Conservation (phyloP, 192 early-diverging fungal species). For the Entomortierella chlamydospora region DNA sequence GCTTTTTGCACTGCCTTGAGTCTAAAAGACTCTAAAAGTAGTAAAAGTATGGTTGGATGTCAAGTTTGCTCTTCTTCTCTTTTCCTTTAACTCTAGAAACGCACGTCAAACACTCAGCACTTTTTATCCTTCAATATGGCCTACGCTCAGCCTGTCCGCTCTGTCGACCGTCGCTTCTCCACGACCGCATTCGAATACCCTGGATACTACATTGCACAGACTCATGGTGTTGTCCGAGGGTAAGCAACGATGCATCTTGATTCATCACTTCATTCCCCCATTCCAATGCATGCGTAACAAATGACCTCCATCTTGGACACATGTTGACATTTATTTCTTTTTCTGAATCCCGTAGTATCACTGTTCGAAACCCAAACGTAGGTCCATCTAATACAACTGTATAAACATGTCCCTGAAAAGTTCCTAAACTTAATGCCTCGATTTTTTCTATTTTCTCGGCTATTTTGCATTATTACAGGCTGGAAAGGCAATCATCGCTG, state of each 20-base stretch:
- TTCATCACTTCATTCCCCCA: neutral
- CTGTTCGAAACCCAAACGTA: constrained; percentile 51
- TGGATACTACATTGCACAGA: constrained; percentile 46
- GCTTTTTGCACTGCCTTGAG: too few species aligned
- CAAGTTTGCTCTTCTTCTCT: too few species aligned
- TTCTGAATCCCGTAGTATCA: constrained; percentile 11
- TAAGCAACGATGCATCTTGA: too few species aligned
- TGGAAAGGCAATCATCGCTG: constrained; percentile 33
- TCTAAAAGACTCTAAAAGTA: too few species aligned
- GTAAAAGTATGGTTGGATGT: too few species aligned
- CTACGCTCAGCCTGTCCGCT: constrained; percentile 35
- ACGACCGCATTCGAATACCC: constrained; percentile 51
- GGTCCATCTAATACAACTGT: too few species aligned
- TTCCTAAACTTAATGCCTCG: too few species aligned
- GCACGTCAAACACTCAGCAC: too few species aligned
- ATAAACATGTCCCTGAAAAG: too few species aligned
- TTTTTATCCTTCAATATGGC: constrained; percentile 2
- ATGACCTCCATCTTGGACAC: neutral
- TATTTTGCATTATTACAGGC: constrained; percentile 9
- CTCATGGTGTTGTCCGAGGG: constrained; percentile 51
- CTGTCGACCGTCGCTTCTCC: constrained; percentile 50
- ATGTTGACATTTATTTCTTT: neutral
- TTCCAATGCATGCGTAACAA: neutral
- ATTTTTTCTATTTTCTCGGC: neutral
- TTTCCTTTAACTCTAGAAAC: too few species aligned